phyloP scores from a whole-genome alignment of 1,139 yeast species.

The Pichia sorboxylosa region DNA sequence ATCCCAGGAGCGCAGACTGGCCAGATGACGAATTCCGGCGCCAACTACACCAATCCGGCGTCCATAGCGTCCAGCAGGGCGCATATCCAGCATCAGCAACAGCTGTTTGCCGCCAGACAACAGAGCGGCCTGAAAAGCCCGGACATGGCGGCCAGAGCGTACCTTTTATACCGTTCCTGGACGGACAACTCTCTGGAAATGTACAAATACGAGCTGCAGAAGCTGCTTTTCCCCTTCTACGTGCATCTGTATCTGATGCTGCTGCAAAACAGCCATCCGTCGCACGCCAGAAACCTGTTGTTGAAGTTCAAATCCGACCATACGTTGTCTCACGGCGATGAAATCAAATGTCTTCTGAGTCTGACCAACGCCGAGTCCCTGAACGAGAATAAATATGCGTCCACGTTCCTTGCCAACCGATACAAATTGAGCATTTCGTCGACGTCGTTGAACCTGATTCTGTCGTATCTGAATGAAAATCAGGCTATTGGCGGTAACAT shows the following conservation, averaged over 20 bases:
- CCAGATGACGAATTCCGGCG: slow-evolving; percentile 32
- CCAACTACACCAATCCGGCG: slow-evolving; percentile 33
- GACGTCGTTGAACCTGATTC: slow-evolving; percentile 71
- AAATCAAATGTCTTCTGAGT: slow-evolving; percentile 58
- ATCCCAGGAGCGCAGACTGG: slow-evolving; percentile 51
- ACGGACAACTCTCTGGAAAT: slow-evolving; percentile 83
- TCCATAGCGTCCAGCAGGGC: slow-evolving; percentile 19
- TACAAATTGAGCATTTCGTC: slow-evolving; percentile 70
- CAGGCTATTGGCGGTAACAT: slow-evolving; percentile 90
- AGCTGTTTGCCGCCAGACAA: slow-evolving; percentile 24
- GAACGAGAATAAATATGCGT: slow-evolving; percentile 71
- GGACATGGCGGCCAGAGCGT: slow-evolving; percentile 64
- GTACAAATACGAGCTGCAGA: slow-evolving; percentile 78
- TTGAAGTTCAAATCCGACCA: slow-evolving; percentile 69
- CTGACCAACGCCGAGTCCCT: slow-evolving; percentile 73
- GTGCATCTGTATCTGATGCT: slow-evolving; percentile 79
- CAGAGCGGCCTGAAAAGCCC: slow-evolving; percentile 37
- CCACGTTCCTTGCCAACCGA: slow-evolving; percentile 59
- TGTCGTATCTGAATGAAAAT: slow-evolving; percentile 82
- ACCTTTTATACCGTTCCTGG: slow-evolving; percentile 74
- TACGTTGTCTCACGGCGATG: slow-evolving; percentile 64
- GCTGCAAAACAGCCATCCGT: slow-evolving; percentile 47
- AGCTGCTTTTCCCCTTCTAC: slow-evolving; percentile 80
- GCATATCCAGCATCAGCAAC: slow-evolving; percentile 21
- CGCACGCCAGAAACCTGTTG: slow-evolving; percentile 62